Percentiles rank a stretch among this genome's conserved stretches.
Evolutionary conservation across 1,284 basidiomycete genomes (phyloP).

Genomic region (Malassezia slooffiae): DNA sequence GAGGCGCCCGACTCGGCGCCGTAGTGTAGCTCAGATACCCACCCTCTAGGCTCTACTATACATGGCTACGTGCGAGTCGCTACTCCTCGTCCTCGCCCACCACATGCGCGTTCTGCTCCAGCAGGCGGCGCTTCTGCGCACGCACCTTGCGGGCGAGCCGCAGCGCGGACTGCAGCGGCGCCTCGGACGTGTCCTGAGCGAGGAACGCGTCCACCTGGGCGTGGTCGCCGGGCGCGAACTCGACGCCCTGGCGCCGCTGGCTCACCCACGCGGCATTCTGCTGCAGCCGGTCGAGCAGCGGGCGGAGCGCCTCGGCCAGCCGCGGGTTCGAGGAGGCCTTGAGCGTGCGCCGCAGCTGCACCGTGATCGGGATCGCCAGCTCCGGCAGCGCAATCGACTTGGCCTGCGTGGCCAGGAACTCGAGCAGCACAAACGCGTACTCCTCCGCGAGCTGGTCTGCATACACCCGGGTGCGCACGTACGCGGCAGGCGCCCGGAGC

Average conservation of each 20-base stretch:
- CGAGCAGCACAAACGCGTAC: constrained; percentile 63
- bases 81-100: constrained; percentile 21
- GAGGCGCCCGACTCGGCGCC: neutral
- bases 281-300: constrained; percentile 35
- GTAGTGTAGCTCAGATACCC: neutral
- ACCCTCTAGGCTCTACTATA: neutral
- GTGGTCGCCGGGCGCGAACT: constrained; percentile 38
- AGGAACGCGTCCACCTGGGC: constrained; percentile 19
- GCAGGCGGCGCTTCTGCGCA: constrained; percentile 34
- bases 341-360: constrained; percentile 46
- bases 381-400: constrained; percentile 73
- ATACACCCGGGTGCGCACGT: constrained; percentile 78
- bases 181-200: constrained; percentile 23
- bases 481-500: constrained; percentile 77
- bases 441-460: constrained; percentile 75
- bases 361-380: constrained; percentile 70
- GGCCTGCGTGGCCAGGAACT: constrained; percentile 56
- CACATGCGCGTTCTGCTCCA: constrained; percentile 28
- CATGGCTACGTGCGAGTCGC: no score
- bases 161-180: constrained; percentile 34
- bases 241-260: constrained; percentile 26
- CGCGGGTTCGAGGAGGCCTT: constrained; percentile 31
- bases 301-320: constrained; percentile 22
- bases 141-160: constrained; percentile 40
- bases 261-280: constrained; percentile 31